Percentiles rank a stretch among this genome's conserved stretches.
phyloP scores from a whole-genome alignment of 2,329 filamentous ascomycete species.

The Diplodia sapinea region DNA sequence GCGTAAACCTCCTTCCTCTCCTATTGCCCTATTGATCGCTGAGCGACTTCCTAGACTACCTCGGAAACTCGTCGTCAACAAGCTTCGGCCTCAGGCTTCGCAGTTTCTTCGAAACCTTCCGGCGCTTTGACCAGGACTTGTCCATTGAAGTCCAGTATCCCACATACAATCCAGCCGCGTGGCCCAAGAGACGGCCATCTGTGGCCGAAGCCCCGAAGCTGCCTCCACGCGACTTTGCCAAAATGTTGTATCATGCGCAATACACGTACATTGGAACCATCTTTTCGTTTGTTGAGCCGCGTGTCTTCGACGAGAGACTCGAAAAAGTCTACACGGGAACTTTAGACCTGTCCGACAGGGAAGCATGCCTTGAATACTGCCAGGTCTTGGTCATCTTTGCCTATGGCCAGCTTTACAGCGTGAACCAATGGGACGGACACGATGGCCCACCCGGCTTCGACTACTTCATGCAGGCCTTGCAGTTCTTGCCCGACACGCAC shows the following conservation, averaged over 20 bases:
- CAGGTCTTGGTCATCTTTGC: conserved; percentile 61
- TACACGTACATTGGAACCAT: conserved; percentile 65
- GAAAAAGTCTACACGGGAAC: conserved; percentile 52
- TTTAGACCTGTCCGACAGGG: conserved; percentile 52
- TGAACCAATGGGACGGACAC: conserved; percentile 61
- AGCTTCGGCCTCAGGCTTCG: conserved; percentile 36
- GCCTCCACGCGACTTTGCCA: conserved; percentile 59
- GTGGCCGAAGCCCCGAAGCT: conserved; percentile 42
- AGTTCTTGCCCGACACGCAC: conserved; percentile 61
- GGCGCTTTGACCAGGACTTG: conserved; percentile 45
- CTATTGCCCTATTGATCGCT: neutral
- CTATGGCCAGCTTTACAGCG: conserved; percentile 63
- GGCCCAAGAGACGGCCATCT: conserved; percentile 45
- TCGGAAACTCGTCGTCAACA: conserved; percentile 39
- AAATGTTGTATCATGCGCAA: conserved; percentile 58
- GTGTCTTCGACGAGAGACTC: conserved; percentile 55
- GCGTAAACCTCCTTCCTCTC: neutral
- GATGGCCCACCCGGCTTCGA: conserved; percentile 62
- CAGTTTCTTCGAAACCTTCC: conserved; percentile 37
- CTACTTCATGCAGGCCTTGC: conserved; percentile 60
- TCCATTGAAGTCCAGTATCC: conserved; percentile 41
- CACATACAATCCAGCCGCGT: conserved; percentile 47
- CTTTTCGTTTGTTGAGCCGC: conserved; percentile 59
- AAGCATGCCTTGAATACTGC: conserved; percentile 58
- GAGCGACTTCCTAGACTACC: conserved; percentile 33